Evolutionary conservation across 2,329 filamentous ascomycete species (phyloP).

Genomic region (Epichloe glyceriae): DNA sequence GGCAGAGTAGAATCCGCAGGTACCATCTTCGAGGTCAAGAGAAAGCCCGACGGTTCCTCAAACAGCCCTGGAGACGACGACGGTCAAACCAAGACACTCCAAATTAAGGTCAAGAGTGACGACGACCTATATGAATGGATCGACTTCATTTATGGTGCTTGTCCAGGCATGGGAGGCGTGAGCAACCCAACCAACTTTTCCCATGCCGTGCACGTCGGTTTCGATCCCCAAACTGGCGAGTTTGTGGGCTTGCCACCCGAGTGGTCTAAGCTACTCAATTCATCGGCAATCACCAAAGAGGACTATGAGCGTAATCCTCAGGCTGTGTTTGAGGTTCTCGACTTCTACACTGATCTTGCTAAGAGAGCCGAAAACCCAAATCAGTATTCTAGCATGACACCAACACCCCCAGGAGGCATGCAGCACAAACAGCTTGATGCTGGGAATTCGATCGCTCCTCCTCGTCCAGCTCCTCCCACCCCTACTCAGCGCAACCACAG

Average conservation of each 20-base stretch:
- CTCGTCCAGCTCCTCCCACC: slow-evolving; percentile 45
- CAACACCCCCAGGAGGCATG: slow-evolving; percentile 46
- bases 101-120: slow-evolving; percentile 88
- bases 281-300: slow-evolving; percentile 94
- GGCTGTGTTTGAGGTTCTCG: slow-evolving; percentile 66
- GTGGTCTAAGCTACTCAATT: slow-evolving; percentile 93
- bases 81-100: slow-evolving; percentile 67
- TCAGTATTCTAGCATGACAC: slow-evolving; percentile 53
- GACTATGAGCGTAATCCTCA: slow-evolving; percentile 96
- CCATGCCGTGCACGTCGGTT: slow-evolving; percentile 93
- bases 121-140: slow-evolving; percentile 99
- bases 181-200: slow-evolving; percentile 98
- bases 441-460: slow-evolving; percentile 50
- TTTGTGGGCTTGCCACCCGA: slow-evolving; percentile 91
- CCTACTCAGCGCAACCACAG: slow-evolving; percentile 29
- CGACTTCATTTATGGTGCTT: slow-evolving; percentile 92
- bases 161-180: slow-evolving; percentile 93
- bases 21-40: slow-evolving; percentile 87
- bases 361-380: slow-evolving; percentile 61
- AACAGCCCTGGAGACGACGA: slow-evolving; percentile 68
- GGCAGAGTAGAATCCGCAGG: slow-evolving; percentile 82
- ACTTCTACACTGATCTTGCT: slow-evolving; percentile 76
- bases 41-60: slow-evolving; percentile 54
- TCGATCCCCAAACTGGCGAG: slow-evolving; percentile 87
- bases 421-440: slow-evolving; percentile 51